These are phyloP conservation scores for Citropsis articulata DNA, from an alignment of 345 rosid species.

Conservation along the genomic window DNA sequence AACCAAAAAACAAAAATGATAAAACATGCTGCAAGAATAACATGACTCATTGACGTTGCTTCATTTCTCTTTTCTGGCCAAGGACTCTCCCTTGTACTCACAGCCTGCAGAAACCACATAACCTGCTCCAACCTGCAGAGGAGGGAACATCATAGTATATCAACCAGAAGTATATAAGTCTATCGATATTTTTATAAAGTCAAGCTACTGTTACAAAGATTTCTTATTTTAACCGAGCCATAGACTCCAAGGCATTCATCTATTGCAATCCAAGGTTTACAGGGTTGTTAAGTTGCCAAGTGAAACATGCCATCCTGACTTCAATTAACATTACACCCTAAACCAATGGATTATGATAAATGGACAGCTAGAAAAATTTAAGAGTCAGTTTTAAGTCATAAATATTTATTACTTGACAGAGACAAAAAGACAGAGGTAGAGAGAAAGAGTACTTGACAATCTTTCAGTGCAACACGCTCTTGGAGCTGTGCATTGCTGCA, in stretches of 20 bases:
- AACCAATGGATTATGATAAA: not conserved
- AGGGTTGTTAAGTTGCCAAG: too few relatives aligned
- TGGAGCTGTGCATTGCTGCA: conserved; percentile 93
- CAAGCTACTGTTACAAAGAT: too few relatives aligned
- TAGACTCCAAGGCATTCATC: not conserved
- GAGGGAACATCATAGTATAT: not conserved
- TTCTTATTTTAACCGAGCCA: too few relatives aligned
- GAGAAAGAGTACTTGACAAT: conserved; percentile 63
- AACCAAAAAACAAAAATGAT: not conserved
- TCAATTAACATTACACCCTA: not conserved
- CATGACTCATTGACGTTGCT: not conserved
- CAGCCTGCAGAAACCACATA: conserved; percentile 65
- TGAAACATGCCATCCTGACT: not conserved
- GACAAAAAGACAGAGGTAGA: too few relatives aligned
- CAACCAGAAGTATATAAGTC: not conserved
- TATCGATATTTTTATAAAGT: too few relatives aligned
- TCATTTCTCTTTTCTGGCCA: conserved; percentile 68
- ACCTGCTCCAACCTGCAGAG: conserved; percentile 74
- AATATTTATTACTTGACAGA: too few relatives aligned
- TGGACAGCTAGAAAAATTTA: not conserved
- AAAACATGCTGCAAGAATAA: not conserved
- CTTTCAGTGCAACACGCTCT: conserved; percentile 78
- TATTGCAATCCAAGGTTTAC: not conserved
- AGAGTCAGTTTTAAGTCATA: not conserved
- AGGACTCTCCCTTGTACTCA: conserved; percentile 81